Evolutionary conservation across 129 eudicot genomes (phyloP).

Genomic region (Pulicaria dysenterica): DNA sequence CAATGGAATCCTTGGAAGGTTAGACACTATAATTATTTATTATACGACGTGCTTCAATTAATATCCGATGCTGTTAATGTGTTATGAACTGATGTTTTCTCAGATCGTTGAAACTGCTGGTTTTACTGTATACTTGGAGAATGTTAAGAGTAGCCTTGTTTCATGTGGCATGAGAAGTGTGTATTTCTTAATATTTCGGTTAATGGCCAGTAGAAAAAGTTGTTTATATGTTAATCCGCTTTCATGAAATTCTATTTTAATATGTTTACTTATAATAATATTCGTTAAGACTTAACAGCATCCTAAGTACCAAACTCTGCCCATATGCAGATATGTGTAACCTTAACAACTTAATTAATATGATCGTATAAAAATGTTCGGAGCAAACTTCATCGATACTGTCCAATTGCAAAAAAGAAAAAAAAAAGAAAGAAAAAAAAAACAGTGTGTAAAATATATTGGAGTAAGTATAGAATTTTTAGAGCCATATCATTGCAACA

Average conservation of each 20-base stretch:
- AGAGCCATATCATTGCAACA: not conserved
- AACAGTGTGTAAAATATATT: not conserved
- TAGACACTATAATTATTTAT: not conserved
- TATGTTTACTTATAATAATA: not conserved
- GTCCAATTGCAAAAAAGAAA: not conserved
- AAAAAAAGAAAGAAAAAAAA: too few relatives aligned
- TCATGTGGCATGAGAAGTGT: not conserved
- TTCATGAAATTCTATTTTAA: constrained; percentile 17
- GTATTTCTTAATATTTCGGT: not conserved
- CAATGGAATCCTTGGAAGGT: constrained; percentile 96
- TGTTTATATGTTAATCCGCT: constrained; percentile 13
- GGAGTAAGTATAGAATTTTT: not conserved
- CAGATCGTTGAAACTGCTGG: constrained; percentile 19
- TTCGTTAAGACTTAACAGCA: not conserved
- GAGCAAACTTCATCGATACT: not conserved
- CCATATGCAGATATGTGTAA: not conserved
- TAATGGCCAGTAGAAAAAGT: not conserved
- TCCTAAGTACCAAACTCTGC: not conserved
- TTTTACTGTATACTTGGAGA: constrained; percentile 12
- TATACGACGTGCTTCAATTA: not conserved
- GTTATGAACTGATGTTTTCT: not conserved
- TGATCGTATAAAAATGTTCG: not conserved
- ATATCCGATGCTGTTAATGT: constrained; percentile 7
- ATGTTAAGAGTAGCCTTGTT: constrained; percentile 3
- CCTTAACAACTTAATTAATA: not conserved